A percentile compares a stretch with the other conserved stretches of the same genome.
These are phyloP conservation scores for Ilyonectria sp. DNA, from an alignment of 2,329 filamentous ascomycete genomes.

Conservation along the genomic window DNA sequence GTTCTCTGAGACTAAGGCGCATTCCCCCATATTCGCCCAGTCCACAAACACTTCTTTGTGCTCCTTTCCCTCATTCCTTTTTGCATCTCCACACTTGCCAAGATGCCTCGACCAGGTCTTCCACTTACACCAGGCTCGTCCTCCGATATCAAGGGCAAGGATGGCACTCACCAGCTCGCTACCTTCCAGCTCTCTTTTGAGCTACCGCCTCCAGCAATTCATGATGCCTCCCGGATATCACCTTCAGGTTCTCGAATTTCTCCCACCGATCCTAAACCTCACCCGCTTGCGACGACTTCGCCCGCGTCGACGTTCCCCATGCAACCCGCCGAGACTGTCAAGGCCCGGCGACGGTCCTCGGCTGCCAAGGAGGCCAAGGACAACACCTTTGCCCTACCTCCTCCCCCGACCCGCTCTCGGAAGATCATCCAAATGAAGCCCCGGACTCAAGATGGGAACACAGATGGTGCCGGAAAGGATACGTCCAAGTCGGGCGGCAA, in stretches of 20 bases:
- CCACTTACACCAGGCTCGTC: constrained; percentile 86
- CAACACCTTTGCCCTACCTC: constrained; percentile 84
- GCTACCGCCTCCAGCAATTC: constrained; percentile 82
- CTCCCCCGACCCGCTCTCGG: constrained; percentile 90
- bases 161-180: constrained; percentile 72
- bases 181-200: constrained; percentile 79
- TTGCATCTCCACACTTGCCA: constrained; percentile 27
- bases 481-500: constrained; percentile 44
- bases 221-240: constrained; percentile 63
- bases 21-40: constrained; percentile 9
- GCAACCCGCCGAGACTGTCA: constrained; percentile 67
- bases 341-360: constrained; percentile 68
- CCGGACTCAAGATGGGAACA: constrained; percentile 59
- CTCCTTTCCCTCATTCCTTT: constrained; percentile 6
- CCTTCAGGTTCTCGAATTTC: constrained; percentile 52
- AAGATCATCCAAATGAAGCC: constrained; percentile 99
- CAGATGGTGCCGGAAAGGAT: constrained; percentile 43
- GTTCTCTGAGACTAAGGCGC: constrained; percentile 17
- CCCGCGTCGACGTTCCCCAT: constrained; percentile 58
- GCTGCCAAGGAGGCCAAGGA: constrained; percentile 64
- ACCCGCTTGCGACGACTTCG: constrained; percentile 46
- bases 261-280: constrained; percentile 50
- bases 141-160: constrained; percentile 82
- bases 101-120: constrained; percentile 53
- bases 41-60: not conserved